These are phyloP conservation scores for Aaosphaeria arxii DNA, from an alignment of 2,329 filamentous ascomycete species.

Conservation along the genomic window DNA sequence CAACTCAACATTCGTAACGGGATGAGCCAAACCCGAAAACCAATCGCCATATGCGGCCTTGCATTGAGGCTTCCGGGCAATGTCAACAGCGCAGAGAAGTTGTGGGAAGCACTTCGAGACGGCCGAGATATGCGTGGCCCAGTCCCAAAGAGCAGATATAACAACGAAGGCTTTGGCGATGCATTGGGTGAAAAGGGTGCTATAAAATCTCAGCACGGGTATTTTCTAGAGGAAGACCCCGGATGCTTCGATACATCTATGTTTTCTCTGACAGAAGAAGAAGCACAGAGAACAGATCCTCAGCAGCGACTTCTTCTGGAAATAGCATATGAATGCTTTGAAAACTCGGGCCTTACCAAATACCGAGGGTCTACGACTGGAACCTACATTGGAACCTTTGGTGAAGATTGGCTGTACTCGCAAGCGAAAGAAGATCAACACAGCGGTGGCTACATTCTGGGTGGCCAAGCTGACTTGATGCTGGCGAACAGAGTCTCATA, in stretches of 20 bases:
- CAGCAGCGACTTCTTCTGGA: constrained; percentile 25
- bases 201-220: constrained; percentile 9
- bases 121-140: not conserved
- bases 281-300: constrained; percentile 14
- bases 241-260: constrained; percentile 10
- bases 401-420: constrained; percentile 13
- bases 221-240: constrained; percentile 15
- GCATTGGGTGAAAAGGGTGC: constrained; percentile 13
- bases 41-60: constrained; percentile 22
- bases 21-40: constrained; percentile 3
- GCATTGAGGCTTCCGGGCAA: constrained; percentile 19
- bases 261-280: constrained; percentile 9
- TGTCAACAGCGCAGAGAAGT: constrained; percentile 7
- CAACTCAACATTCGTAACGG: not conserved
- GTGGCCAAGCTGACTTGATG: constrained; percentile 12
- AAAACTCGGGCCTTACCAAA: constrained; percentile 22
- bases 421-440: not conserved
- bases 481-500: constrained; percentile 23
- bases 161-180: constrained; percentile 8
- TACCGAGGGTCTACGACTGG: constrained; percentile 28
- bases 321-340: constrained; percentile 32
- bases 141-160: constrained; percentile 17
- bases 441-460: constrained; percentile 7
- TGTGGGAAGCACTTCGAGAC: constrained; percentile 30
- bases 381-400: constrained; percentile 27